A percentile compares a stretch with the other conserved stretches of the same genome.
These are phyloP conservation scores for Globisporangium parvum DNA, from an alignment of 352 stramenopile genomes.

Conservation along the genomic window DNA sequence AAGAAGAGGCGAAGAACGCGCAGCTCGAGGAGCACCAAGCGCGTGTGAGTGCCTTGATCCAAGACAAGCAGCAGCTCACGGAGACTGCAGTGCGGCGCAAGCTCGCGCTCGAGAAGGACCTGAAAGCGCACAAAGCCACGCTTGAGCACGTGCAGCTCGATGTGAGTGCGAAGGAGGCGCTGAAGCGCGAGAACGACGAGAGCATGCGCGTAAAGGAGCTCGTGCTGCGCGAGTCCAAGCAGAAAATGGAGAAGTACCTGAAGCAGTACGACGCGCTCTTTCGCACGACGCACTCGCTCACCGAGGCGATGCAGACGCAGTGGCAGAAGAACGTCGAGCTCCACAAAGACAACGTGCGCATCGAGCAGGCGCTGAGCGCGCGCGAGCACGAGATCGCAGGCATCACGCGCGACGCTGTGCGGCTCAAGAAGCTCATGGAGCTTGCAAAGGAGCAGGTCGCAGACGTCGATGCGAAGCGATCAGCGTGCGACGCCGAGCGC, in stretches of 20 bases:
- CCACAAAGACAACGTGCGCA: conserved; percentile 65
- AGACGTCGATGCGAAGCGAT: conserved; percentile 53
- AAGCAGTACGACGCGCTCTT: conserved; percentile 85
- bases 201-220: conserved; percentile 64
- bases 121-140: conserved; percentile 62
- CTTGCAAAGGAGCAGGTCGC: conserved; percentile 71
- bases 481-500: conserved; percentile 55
- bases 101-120: conserved; percentile 53
- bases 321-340: conserved; percentile 83
- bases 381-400: conserved; percentile 51
- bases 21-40: conserved; percentile 50
- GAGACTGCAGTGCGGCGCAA: conserved; percentile 67
- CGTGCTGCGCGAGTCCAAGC: conserved; percentile 69
- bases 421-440: conserved; percentile 73
- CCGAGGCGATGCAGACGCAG: conserved; percentile 72
- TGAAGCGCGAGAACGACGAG: conserved; percentile 55
- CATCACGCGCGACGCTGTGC: conserved; percentile 46
- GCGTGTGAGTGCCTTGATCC: conserved; percentile 33
- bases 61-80: conserved; percentile 53
- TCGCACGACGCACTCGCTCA: conserved; percentile 66
- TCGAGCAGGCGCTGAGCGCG: conserved; percentile 46
- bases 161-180: conserved; percentile 28
- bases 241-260: conserved; percentile 87
- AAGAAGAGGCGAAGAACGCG: conserved; percentile 58
- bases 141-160: conserved; percentile 47